Percentiles rank a stretch among this genome's conserved stretches.
Evolutionary conservation across 2,329 filamentous ascomycete genomes (phyloP).

Genomic region (Xylaria sp.): DNA sequence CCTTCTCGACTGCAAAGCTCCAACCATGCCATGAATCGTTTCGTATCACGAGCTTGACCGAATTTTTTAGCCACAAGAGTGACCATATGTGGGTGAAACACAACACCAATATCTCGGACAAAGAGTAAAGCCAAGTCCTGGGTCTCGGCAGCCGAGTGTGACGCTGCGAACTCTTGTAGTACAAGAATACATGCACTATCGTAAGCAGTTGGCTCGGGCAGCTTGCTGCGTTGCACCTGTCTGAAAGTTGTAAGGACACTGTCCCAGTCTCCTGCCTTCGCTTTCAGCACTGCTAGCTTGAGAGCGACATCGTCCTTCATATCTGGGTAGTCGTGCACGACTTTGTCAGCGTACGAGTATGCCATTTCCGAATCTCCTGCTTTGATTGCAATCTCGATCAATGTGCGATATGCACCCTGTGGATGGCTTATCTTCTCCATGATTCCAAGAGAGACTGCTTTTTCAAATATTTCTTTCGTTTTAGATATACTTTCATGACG

Average conservation of each 20-base stretch:
- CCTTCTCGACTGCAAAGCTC: conserved; percentile 52
- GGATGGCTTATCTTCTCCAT: conserved; percentile 44
- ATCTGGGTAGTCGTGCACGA: conserved; percentile 43
- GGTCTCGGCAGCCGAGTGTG: conserved; percentile 54
- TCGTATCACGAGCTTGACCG: conserved; percentile 53
- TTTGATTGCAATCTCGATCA: conserved; percentile 56
- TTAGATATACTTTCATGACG: conserved; percentile 44
- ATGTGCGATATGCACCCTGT: conserved; percentile 52
- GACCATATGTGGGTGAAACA: conserved; percentile 53
- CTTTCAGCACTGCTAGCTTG: conserved; percentile 52
- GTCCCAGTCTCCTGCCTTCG: conserved; percentile 56
- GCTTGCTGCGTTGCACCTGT: conserved; percentile 38
- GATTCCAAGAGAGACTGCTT: conserved; percentile 43
- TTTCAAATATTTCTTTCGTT: conserved; percentile 46
- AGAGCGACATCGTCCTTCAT: conserved; percentile 51
- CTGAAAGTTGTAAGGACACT: conserved; percentile 52
- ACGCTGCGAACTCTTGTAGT: conserved; percentile 54
- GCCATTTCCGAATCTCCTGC: conserved; percentile 50
- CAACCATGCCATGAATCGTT: conserved; percentile 56
- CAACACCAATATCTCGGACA: conserved; percentile 51
- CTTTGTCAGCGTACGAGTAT: conserved; percentile 46
- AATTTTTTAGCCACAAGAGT: conserved; percentile 58
- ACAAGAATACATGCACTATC: conserved; percentile 53
- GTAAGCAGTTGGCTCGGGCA: conserved; percentile 39
- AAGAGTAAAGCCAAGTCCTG: conserved; percentile 55